Evolutionary conservation across 306 rosid genomes (phyloP), one percentile per base, ranked within the genome.

Genomic region (Parietaria judaica): DNA sequence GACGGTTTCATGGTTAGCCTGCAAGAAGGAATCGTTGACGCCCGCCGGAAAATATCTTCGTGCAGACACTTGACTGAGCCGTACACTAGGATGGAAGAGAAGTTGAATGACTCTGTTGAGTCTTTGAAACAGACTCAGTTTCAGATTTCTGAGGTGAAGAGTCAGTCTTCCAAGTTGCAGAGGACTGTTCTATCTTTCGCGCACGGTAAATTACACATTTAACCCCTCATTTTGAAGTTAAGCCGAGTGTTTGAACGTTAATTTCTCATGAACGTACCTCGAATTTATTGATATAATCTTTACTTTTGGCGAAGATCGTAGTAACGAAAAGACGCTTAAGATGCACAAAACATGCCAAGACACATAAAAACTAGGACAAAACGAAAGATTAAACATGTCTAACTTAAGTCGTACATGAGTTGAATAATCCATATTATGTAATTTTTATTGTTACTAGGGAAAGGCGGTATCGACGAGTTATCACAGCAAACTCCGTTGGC

Each of bases 131-230:
- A 88, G 68, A 82, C 85, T 61, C 85, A 54, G 54, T 71, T 72
- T 74, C 95, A 82, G 76, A 77, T 94, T 63, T 69, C 80, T 13
- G 95, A 84, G 68, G 73, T 94, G 66, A 84, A 78, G 83, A 68
- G 72, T 74, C 99, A 84, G 59, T 84, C 88, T 36, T 72, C 88
- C 52, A 85, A 84, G 81, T 72, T 94, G 66, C 88, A 83, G 82
- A 84, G 84, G 65, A 84, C 80, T 34, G 71, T 75, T 54, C 72
- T 61, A 6, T 84, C 84, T 73, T 79, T 85, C 45, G 77, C 53
- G 36, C 70, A 71, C 8, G 89, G 76, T 66, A 79, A 78, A 64
- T 78, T 88, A 73, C 68, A 73, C 87, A 73, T 80, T 16, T 63
- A 46, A 39, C 38, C 38, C 70, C 66, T 13, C 11, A 3, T 70